These are phyloP conservation scores for Perilla frutescens DNA, from an alignment of 257 asterid species.

Conservation along the genomic window DNA sequence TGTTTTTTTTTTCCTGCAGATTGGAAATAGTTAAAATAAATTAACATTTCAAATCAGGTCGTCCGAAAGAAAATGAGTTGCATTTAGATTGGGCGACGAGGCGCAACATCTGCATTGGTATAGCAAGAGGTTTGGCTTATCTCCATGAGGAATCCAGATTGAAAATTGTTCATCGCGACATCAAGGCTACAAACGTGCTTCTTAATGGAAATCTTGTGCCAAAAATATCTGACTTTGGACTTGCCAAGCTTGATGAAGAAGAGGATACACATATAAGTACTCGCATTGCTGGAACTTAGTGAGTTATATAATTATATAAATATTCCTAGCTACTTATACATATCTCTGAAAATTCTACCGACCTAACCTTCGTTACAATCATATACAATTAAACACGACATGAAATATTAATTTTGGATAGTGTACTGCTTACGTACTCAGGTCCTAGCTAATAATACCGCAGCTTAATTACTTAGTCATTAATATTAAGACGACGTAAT, in stretches of 20 bases:
- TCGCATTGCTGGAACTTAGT: slow-evolving; percentile 68
- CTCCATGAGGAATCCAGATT: slow-evolving; percentile 66
- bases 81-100: slow-evolving; percentile 60
- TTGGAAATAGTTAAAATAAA: too few relatives aligned
- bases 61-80: slow-evolving; percentile 48
- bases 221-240: slow-evolving; percentile 65
- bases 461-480: too few relatives aligned
- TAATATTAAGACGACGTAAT: too few relatives aligned
- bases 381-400: too few relatives aligned
- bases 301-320: slow-evolving; percentile 21
- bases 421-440: too few relatives aligned
- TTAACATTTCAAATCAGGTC: too few relatives aligned
- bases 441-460: too few relatives aligned
- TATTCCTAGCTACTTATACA: not conserved
- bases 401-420: too few relatives aligned
- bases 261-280: slow-evolving; percentile 68
- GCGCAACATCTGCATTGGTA: slow-evolving; percentile 58
- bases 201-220: slow-evolving; percentile 54
- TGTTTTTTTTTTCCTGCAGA: too few relatives aligned
- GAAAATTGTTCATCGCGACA: slow-evolving; percentile 67
- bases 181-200: slow-evolving; percentile 64
- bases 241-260: slow-evolving; percentile 65
- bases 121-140: slow-evolving; percentile 66
- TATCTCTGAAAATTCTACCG: not conserved
- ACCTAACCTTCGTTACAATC: too few relatives aligned